A percentile compares a stretch with the other conserved stretches of the same genome.
Evolutionary conservation across 768 basidiomycete species (phyloP).

Genomic region (Boletus coccyginus): DNA sequence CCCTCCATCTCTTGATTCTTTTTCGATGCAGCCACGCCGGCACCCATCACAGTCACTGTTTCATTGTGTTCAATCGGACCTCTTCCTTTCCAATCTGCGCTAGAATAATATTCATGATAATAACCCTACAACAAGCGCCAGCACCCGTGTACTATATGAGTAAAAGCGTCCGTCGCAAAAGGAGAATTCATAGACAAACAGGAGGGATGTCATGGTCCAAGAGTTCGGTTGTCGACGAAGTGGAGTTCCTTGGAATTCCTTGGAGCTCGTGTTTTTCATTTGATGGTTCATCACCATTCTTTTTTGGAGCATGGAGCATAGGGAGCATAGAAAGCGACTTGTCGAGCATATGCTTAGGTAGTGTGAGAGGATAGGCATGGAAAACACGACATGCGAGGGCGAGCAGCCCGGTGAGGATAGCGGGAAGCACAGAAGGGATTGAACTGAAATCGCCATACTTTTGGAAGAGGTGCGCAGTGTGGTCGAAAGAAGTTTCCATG

Average conservation of each 20-base stretch:
- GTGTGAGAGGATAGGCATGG: slow-evolving; percentile 47
- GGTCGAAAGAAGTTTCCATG: slow-evolving; percentile 24
- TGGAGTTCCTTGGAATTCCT: slow-evolving; percentile 21
- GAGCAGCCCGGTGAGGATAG: slow-evolving; percentile 37
- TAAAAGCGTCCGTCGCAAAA: slow-evolving; percentile 34
- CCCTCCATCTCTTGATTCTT: neutral
- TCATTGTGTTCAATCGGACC: slow-evolving; percentile 30
- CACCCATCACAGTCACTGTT: slow-evolving; percentile 4
- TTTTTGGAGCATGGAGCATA: slow-evolving; percentile 31
- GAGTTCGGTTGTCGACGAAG: slow-evolving; percentile 27
- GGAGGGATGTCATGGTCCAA: slow-evolving; percentile 36
- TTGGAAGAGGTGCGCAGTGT: slow-evolving; percentile 20
- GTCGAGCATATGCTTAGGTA: slow-evolving; percentile 44
- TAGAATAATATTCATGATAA: slow-evolving; percentile 38
- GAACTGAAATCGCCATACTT: slow-evolving; percentile 31
- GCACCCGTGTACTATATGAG: slow-evolving; percentile 45
- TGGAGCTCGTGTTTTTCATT: slow-evolving; percentile 31
- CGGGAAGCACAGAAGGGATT: slow-evolving; percentile 27
- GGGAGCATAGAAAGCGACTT: slow-evolving; percentile 35
- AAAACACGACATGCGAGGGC: slow-evolving; percentile 48
- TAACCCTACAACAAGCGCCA: slow-evolving; percentile 46
- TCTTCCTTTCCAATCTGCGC: slow-evolving; percentile 27
- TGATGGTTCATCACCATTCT: slow-evolving; percentile 26
- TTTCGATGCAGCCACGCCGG: neutral
- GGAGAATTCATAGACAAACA: slow-evolving; percentile 51